phyloP scores from a whole-genome alignment of 2,329 filamentous ascomycete genomes.

The Monosporascus sp. region DNA sequence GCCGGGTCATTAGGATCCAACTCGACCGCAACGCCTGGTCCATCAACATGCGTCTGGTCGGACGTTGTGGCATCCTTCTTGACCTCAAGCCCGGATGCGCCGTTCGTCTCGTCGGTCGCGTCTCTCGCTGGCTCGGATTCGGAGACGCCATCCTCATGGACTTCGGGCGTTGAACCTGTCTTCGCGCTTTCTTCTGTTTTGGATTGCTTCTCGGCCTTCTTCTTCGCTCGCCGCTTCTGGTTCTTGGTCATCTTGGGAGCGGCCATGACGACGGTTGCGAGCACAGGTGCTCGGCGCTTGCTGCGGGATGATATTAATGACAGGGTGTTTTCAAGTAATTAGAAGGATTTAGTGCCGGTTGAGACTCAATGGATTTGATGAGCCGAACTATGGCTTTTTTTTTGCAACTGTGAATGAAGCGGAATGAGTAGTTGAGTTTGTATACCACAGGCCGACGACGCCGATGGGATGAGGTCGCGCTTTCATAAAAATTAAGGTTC shows the following conservation, averaged over 20 bases:
- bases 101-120: constrained; percentile 22
- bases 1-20: constrained; percentile 67
- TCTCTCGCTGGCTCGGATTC: constrained; percentile 21
- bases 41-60: constrained; percentile 37
- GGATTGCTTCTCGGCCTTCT: constrained; percentile 82
- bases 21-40: constrained; percentile 41
- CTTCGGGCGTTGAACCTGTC: constrained; percentile 29
- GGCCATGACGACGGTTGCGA: constrained; percentile 46
- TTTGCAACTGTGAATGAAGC: background rate
- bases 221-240: constrained; percentile 85
- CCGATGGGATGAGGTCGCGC: background rate
- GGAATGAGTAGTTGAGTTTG: background rate
- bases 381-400: background rate
- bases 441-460: too few species aligned
- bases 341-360: background rate
- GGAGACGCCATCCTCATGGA: constrained; percentile 21
- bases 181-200: constrained; percentile 45
- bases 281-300: background rate
- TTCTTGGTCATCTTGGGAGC: constrained; percentile 82
- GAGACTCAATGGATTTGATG: too few species aligned
- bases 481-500: background rate
- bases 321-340: background rate
- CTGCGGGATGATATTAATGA: too few species aligned
- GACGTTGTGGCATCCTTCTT: constrained; percentile 34
- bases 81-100: constrained; percentile 33